These are phyloP conservation scores for Volutella citrinella DNA, from an alignment of 2,329 filamentous ascomycete species.

Conservation along the genomic window DNA sequence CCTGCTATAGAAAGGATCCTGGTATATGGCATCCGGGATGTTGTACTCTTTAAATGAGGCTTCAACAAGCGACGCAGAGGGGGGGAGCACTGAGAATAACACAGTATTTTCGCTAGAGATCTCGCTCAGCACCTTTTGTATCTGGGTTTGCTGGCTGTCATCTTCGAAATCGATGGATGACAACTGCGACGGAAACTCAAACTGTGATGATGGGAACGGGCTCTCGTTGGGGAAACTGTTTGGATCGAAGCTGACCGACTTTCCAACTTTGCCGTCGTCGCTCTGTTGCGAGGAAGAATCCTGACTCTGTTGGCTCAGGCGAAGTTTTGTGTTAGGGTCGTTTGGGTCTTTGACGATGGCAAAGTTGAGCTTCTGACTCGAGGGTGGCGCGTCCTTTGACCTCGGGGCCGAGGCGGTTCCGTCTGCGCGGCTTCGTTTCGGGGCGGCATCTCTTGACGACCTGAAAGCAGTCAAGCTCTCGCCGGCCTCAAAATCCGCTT, in stretches of 20 bases:
- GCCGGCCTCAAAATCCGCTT: no score
- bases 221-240: conserved; percentile 5
- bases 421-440: conserved; percentile 4
- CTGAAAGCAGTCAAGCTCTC: no score
- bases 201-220: conserved; percentile 4
- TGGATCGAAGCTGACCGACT: conserved; percentile 22
- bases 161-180: conserved; percentile 7
- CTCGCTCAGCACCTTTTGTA: conserved; percentile 13
- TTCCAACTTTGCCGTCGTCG: conserved; percentile 26
- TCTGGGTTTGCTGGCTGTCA: conserved; percentile 8
- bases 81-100: conserved; percentile 25
- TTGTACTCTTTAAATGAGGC: conserved; percentile 21
- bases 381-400: conserved; percentile 18
- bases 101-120: conserved; percentile 13
- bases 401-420: conserved; percentile 1
- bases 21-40: conserved; percentile 70
- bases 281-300: conserved; percentile 46
- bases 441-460: conserved; percentile 3
- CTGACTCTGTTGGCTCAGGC: conserved; percentile 63
- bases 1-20: conserved; percentile 80
- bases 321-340: conserved; percentile 59
- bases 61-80: conserved; percentile 21
- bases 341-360: conserved; percentile 75
- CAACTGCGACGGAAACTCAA: conserved; percentile 14
- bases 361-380: conserved; percentile 54